phyloP scores from a whole-genome alignment of 2,329 filamentous ascomycete species.

The Stagonosporopsis tanaceti region DNA sequence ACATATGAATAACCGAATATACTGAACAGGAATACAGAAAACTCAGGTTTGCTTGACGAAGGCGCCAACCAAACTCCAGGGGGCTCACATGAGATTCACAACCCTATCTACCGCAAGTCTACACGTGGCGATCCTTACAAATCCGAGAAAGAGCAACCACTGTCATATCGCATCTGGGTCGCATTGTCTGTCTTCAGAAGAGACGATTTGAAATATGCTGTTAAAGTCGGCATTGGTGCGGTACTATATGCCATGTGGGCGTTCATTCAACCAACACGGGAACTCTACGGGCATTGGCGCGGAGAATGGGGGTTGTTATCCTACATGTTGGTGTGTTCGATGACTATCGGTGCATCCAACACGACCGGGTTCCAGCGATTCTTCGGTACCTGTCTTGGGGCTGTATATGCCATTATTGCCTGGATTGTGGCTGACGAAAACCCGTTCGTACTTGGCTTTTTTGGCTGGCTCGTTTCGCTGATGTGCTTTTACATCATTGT shows the following conservation, averaged over 20 bases:
- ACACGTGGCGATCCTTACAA: slow-evolving; percentile 41
- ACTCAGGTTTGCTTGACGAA: slow-evolving; percentile 36
- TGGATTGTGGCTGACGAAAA: slow-evolving; percentile 83
- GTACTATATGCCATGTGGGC: slow-evolving; percentile 88
- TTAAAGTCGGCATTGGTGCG: slow-evolving; percentile 93
- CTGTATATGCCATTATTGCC: slow-evolving; percentile 74
- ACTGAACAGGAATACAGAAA: slow-evolving; percentile 32
- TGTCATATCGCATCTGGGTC: slow-evolving; percentile 62
- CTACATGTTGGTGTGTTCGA: slow-evolving; percentile 97
- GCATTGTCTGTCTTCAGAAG: slow-evolving; percentile 65
- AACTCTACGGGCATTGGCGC: slow-evolving; percentile 85
- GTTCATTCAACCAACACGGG: slow-evolving; percentile 80
- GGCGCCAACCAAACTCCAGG: slow-evolving; percentile 37
- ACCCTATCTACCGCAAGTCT: slow-evolving; percentile 42
- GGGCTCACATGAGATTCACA: slow-evolving; percentile 47
- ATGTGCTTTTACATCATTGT: slow-evolving; percentile 92
- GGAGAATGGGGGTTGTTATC: slow-evolving; percentile 97
- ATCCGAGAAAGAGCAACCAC: slow-evolving; percentile 38
- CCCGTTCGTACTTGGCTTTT: slow-evolving; percentile 75
- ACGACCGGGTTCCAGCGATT: slow-evolving; percentile 90
- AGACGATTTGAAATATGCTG: slow-evolving; percentile 78
- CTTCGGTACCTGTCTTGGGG: slow-evolving; percentile 84
- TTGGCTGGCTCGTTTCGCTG: slow-evolving; percentile 82
- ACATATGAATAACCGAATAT: background rate
- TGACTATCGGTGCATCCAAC: slow-evolving; percentile 96